phyloP scores from a whole-genome alignment of 2,329 filamentous ascomycete genomes.

The Nemania serpens region DNA sequence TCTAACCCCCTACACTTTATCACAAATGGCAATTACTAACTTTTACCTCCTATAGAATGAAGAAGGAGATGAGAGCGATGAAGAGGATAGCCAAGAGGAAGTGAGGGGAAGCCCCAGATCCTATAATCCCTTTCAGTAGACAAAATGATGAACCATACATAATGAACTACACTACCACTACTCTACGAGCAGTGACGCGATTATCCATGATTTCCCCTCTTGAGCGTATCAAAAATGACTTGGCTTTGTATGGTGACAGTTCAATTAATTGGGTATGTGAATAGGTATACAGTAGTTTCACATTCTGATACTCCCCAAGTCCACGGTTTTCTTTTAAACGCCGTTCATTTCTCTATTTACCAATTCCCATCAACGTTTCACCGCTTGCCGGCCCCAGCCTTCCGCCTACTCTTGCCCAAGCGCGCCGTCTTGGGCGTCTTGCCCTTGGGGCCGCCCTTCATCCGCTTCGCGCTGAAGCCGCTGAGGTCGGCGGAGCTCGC shows the following conservation, averaged over 20 bases:
- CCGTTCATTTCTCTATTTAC: conserved; percentile 19
- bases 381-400: conserved; percentile 48
- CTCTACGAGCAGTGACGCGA: no score
- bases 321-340: conserved; percentile 9
- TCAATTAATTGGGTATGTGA: no score
- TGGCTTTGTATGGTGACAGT: no score
- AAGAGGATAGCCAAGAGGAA: conserved; percentile 34
- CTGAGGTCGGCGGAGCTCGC: conserved; percentile 78
- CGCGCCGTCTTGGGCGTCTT: conserved; percentile 48
- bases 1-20: no score
- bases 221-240: no score
- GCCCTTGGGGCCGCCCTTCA: conserved; percentile 65
- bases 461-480: conserved; percentile 80
- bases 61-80: conserved; percentile 36
- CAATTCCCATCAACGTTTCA: conserved; percentile 17
- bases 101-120: not conserved
- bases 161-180: not conserved
- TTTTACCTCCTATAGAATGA: conserved; percentile 25
- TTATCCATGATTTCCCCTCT: no score
- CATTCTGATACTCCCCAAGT: no score
- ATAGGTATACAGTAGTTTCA: no score
- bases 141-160: not conserved
- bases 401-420: conserved; percentile 58
- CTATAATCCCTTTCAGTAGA: not conserved
- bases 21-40: conserved; percentile 4